Percentiles rank a stretch among this genome's conserved stretches.
phyloP scores from a whole-genome alignment of 495 filamentous ascomycete genomes.

The Clavariopsis aquatica region DNA sequence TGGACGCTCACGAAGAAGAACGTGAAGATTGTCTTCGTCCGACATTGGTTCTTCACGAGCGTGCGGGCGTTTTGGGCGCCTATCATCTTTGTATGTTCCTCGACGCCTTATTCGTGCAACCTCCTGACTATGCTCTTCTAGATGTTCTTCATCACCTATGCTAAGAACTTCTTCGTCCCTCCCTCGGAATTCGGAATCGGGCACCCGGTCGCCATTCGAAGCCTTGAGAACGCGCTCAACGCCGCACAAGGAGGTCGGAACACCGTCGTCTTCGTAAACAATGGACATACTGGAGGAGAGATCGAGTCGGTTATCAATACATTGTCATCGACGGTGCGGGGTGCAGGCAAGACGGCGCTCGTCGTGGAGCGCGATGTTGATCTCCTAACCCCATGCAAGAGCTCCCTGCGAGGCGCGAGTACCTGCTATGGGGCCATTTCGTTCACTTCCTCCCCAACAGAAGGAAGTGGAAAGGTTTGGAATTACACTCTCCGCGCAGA shows the following conservation, averaged over 20 bases:
- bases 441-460: slow-evolving; percentile 69
- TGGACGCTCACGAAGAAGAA: slow-evolving; percentile 76
- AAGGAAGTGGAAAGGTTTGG: slow-evolving; percentile 68
- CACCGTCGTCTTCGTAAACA: slow-evolving; percentile 79
- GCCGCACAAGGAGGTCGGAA: slow-evolving; percentile 51
- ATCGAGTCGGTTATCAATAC: slow-evolving; percentile 70
- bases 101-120: not conserved
- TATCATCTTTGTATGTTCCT: slow-evolving; percentile 58
- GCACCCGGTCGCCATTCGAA: slow-evolving; percentile 55
- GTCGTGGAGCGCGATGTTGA: slow-evolving; percentile 55
- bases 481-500: slow-evolving; percentile 83
- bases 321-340: slow-evolving; percentile 54
- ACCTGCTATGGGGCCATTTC: slow-evolving; percentile 73
- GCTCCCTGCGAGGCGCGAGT: slow-evolving; percentile 68
- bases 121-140: not conserved
- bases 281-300: slow-evolving; percentile 65
- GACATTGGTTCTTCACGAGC: slow-evolving; percentile 64
- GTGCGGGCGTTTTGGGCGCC: slow-evolving; percentile 71
- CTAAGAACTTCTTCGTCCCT: slow-evolving; percentile 48
- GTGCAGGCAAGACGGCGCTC: slow-evolving; percentile 57
- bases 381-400: slow-evolving; percentile 63
- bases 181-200: slow-evolving; percentile 64
- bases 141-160: slow-evolving; percentile 46
- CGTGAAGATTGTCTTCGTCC: slow-evolving; percentile 64
- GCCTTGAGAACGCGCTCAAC: slow-evolving; percentile 60